Evolutionary conservation across 1,284 basidiomycete genomes (phyloP), one percentile per base, ranked within the genome.

Genomic region (Phylloporus gajari): DNA sequence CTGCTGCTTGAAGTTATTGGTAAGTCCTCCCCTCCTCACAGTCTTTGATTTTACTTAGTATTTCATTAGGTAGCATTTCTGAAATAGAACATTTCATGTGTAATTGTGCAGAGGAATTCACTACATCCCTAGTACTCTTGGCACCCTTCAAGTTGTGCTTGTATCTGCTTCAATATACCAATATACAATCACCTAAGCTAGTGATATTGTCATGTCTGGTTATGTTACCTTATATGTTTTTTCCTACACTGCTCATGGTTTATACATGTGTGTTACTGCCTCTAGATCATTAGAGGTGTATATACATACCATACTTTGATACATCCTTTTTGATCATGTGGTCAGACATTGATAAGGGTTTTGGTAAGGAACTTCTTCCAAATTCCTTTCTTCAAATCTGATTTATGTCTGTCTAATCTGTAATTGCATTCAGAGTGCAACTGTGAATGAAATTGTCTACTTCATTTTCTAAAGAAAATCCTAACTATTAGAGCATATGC

Each of bases 121-220:
- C 56, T 35, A 3, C 7, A 9, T 23, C 9, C 9, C 32, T 35
- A 83, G 80, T 48, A 46, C 48, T 30, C 78, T 81, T 38, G 80
- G 81, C 27, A 83, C 82, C 15, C 79, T 70, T 6, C 80, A 81
- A 53, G 70, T 79, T 25, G 67, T 75, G 44, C 80, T 81, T 56
- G 81, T 81, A 12, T 75, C 76, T 23, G 75, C 69, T 1, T 83
- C 80, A 48, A 75, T 81, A 80, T 81, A 83, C 38, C 80, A 83
- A 30, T 81, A 81, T 62, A 82, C 82, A 2, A 77, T 81, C 60
- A 44, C 78, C 21, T 82, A 81, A 78, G 75, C 76, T 17, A 80
- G 79, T 2, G 69, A 82, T 51, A 59, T 65, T 19, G 63, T 56
- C 68, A 76, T 79, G 77, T 72, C 74, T 0, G 69, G 71, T 38